Evolutionary conservation across 179 eudicot species (phyloP).

Genomic region (Camellia oleifera): DNA sequence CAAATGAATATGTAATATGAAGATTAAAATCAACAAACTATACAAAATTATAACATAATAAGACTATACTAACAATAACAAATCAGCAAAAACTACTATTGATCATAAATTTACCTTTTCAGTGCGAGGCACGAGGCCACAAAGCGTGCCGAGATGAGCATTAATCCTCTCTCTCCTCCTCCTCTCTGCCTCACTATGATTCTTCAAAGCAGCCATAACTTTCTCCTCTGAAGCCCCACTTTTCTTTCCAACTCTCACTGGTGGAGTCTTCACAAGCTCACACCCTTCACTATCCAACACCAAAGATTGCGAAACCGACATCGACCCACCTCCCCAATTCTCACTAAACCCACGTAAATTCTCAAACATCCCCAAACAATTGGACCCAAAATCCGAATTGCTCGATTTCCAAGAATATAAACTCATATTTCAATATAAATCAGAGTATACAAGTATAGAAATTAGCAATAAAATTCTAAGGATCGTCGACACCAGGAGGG

Average conservation of each 20-base stretch:
- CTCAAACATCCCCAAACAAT: conserved; percentile 9
- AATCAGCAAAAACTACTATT: background rate
- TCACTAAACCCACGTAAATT: conserved; percentile 14
- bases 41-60: background rate
- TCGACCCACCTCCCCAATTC: conserved; percentile 21
- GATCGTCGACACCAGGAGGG: conserved; percentile 53
- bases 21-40: background rate
- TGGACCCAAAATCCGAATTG: conserved; percentile 4
- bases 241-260: conserved; percentile 23
- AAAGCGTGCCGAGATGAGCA: conserved; percentile 41
- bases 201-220: conserved; percentile 45
- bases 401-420: background rate
- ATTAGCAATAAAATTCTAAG: conserved; percentile 14
- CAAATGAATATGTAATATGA: background rate
- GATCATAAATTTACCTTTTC: conserved; percentile 34
- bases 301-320: conserved; percentile 26
- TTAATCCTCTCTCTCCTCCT: conserved; percentile 60
- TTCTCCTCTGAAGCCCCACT: conserved; percentile 32
- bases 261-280: conserved; percentile 38
- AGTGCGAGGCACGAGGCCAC: conserved; percentile 42
- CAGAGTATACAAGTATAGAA: background rate
- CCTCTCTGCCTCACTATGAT: conserved; percentile 61
- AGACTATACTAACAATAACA: background rate
- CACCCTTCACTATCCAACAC: conserved; percentile 38
- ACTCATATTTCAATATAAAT: conserved; percentile 1